These are phyloP conservation scores for Xylariomycetidae sp. DNA, from an alignment of 2,329 filamentous ascomycete species.

Conservation along the genomic window DNA sequence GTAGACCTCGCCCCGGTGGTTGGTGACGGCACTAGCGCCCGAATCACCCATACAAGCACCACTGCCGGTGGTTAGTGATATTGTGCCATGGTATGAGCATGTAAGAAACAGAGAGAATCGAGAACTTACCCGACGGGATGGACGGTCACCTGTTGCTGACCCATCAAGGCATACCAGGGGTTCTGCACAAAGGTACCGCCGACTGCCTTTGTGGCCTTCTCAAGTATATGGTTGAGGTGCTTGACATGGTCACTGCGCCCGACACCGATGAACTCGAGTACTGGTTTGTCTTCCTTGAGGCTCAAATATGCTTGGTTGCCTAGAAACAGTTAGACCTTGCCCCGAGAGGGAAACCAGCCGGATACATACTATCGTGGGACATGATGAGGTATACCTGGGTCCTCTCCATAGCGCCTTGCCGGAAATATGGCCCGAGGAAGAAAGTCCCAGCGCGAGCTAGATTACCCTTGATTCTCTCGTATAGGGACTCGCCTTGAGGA, in stretches of 20 bases:
- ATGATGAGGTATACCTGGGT: constrained; percentile 62
- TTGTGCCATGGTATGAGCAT: not conserved
- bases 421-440: constrained; percentile 53
- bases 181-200: constrained; percentile 55
- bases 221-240: constrained; percentile 45
- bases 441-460: constrained; percentile 45
- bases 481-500: constrained; percentile 31
- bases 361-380: constrained; percentile 52
- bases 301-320: constrained; percentile 54
- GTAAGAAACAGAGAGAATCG: not conserved
- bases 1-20: constrained; percentile 57
- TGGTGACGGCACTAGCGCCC: constrained; percentile 50
- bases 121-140: constrained; percentile 54
- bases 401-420: constrained; percentile 48
- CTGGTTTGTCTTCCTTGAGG: constrained; percentile 53
- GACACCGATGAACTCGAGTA: constrained; percentile 54
- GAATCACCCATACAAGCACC: constrained; percentile 60
- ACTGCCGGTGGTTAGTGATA: constrained; percentile 25
- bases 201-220: constrained; percentile 48
- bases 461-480: constrained; percentile 37
- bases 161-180: constrained; percentile 51
- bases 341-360: not conserved
- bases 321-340: constrained; percentile 15
- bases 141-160: constrained; percentile 55
- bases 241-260: constrained; percentile 49